Evolutionary conservation across 108 stramenopile species (phyloP).

Genomic region (Stephanodiscus minutulus): DNA sequence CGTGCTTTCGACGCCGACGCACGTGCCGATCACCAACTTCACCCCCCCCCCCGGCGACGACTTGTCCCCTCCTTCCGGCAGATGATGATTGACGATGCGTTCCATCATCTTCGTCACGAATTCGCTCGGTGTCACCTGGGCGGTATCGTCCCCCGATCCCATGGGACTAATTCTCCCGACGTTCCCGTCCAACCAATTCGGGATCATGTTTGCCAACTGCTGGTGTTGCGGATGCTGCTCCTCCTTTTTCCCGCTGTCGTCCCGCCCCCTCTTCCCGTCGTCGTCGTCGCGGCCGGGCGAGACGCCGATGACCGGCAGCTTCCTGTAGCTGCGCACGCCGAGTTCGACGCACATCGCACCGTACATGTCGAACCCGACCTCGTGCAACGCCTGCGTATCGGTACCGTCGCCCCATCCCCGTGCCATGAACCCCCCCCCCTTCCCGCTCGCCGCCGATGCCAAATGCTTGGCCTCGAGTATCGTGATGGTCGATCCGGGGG

Average conservation of each 20-base stretch:
- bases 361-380: constrained; percentile 85
- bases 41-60: no score
- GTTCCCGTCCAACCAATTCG: constrained; percentile 76
- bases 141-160: constrained; percentile 84
- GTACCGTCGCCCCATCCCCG: constrained; percentile 48
- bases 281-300: constrained; percentile 47
- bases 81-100: constrained; percentile 24
- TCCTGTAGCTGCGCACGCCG: constrained; percentile 71
- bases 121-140: constrained; percentile 83
- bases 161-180: constrained; percentile 65
- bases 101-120: constrained; percentile 81
- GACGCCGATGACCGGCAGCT: constrained; percentile 79
- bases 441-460: constrained; percentile 87
- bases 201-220: constrained; percentile 45
- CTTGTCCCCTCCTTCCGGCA: no score
- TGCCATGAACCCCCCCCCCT: constrained; percentile 93
- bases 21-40: constrained; percentile 69
- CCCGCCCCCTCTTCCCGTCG: background rate
- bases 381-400: constrained; percentile 31
- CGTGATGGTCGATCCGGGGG: constrained; percentile 51
- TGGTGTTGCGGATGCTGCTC: no score
- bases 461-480: constrained; percentile 73
- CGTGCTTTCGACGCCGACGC: constrained; percentile 62
- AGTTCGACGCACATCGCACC: constrained; percentile 65
- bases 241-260: constrained; percentile 33